Evolutionary conservation across 2,329 filamentous ascomycete genomes (phyloP), one percentile per base, ranked within the genome.

Genomic region (Monilinia aucupariae): DNA sequence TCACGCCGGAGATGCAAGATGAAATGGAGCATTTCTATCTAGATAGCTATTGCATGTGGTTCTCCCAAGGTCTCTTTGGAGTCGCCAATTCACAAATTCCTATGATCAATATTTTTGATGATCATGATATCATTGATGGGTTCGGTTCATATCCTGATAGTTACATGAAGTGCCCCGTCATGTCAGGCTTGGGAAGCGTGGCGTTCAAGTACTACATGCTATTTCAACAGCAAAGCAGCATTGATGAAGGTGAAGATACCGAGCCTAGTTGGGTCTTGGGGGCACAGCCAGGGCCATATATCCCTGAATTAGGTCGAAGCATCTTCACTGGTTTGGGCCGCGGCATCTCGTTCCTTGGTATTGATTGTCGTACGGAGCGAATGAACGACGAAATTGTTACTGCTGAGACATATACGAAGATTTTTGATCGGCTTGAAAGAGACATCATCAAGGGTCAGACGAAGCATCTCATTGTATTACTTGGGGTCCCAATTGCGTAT

Each of bases 121-220:
- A 97, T 70, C 94, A 97, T 73, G 90, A 94, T 69, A 89, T 92
- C 69, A 92, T 92, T 67, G 89, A 92, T 75, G 94, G 96, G 0
- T 99, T 88, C 73, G 94, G 94, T 8, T 96, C 92, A 0, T 99
- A 97, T 74, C 87, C 92, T 4, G 85, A 97, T 68, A 85, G 90
- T 68, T 94, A 96, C 72, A 97, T 97, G 91, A 85, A 84, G 68
- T 91, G 90, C 3, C 89, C 91, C 0, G 90, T 97, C 0, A 96
- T 99, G 74, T 88, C 87, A 2, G 94, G 96, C 0, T 76, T 99
- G 10, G 96, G 94, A 2, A 89, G 89, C 45, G 86, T 97, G 56
- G 93, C 93, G 0, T 97, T 94, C 83, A 99, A 99, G 75, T 99
- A 97, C 76, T 99, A 99, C 72, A 88, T 99, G 86, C 82, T 99